Conservation (phyloP, 768 basidiomycete species). For the Russula olivacea region DNA sequence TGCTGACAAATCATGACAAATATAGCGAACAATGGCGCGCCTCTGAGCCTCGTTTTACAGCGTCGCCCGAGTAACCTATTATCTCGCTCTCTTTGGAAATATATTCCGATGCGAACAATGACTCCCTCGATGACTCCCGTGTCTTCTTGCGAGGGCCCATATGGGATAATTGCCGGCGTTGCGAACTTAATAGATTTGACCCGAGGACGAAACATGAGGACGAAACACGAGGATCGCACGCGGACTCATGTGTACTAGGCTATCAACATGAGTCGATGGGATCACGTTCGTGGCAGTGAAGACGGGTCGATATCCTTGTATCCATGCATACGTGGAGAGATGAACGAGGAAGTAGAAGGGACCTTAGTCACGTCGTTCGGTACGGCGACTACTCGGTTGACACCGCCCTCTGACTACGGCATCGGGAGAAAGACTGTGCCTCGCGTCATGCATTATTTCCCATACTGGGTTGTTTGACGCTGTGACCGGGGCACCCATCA, state of each 20-base stretch:
- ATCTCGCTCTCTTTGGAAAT: background rate
- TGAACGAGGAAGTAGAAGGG: constrained; percentile 15
- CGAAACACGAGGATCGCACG: constrained; percentile 18
- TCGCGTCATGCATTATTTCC: background rate
- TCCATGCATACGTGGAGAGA: background rate
- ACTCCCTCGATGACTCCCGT: background rate
- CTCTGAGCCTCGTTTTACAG: constrained; percentile 24
- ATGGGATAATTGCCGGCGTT: background rate
- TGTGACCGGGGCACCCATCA: background rate
- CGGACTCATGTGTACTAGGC: background rate
- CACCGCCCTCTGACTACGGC: background rate
- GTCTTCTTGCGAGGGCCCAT: background rate
- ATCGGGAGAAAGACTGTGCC: background rate
- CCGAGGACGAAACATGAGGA: constrained; percentile 11
- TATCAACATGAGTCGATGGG: constrained; percentile 1
- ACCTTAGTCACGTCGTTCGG: constrained; percentile 4
- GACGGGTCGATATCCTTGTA: constrained; percentile 6
- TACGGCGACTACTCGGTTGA: constrained; percentile 1
- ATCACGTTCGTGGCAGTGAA: constrained; percentile 3
- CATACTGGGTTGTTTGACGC: background rate
- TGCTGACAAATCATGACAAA: constrained; percentile 23
- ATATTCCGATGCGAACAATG: constrained; percentile 12
- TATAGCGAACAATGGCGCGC: constrained; percentile 21
- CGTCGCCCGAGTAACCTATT: constrained; percentile 23
- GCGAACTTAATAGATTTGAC: background rate